Evolutionary conservation across 1,284 basidiomycete genomes (phyloP), one percentile per base, ranked within the genome.

Genomic region (Blastosporella zonata): DNA sequence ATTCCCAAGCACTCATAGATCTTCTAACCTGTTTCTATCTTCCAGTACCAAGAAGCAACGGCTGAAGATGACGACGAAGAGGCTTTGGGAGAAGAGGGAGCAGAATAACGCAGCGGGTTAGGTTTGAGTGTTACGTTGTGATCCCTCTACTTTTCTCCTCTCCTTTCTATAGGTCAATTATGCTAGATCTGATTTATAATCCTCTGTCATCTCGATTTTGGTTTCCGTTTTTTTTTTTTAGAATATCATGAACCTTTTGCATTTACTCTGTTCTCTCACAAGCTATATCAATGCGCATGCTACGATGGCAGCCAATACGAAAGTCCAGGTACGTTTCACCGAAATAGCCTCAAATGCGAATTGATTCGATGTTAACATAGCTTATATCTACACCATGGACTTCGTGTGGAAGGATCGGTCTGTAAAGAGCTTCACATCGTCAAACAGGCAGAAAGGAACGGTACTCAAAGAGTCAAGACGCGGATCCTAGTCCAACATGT

Each of bases 1-100:
- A 31, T 31, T 37, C 25, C 22, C n/a, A 18, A 28, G 31, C 33
- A 9, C 12, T 8, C 31, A 31, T 37, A 17, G 35, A 35, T 27
- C 29, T 17, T 29, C 15, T 29, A 1, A 35, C n/a, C 17, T 38
- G 15, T 52, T 44, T 37, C 41, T 23, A 43, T 10, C 33, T 33
- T 59, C 6, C 59, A 84, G 78, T 86, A 85, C 55, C 83, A 87
- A 70, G 84, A 87, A 63, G 81, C 82, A 9, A 70, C 67, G 1
- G 60, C 59, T 2, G 72, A 70, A 7, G 65, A 60, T 6, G 76
- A 73, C 12, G 64, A 63, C 6, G 69, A 68, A 28, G 65, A 63
- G 39, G 60, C 54, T 6, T 52, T 60, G 12, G 65, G 63, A 29
- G 67, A 67, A 46, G 64, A 64, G 42, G 57, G 43, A 35, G 63